phyloP scores from a whole-genome alignment of 805 yeast species.

The Candida insectalens region DNA sequence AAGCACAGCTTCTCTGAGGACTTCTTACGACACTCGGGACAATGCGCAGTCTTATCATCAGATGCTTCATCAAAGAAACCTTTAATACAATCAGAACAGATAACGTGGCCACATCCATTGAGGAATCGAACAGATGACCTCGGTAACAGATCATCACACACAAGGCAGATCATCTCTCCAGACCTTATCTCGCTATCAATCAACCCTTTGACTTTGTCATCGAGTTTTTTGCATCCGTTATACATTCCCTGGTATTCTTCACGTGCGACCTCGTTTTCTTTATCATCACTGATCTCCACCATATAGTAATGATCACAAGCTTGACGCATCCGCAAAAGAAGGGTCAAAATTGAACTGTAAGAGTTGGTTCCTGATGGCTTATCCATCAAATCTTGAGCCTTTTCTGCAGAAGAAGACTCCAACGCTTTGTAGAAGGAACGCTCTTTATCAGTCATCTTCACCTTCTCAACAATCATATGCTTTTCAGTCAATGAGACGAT shows the following conservation, averaged over 20 bases:
- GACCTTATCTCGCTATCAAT: conserved; percentile 27
- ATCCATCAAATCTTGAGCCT: conserved; percentile 38
- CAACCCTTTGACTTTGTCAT: conserved; percentile 17
- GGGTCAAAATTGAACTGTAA: conserved; percentile 55
- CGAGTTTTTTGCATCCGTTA: conserved; percentile 14
- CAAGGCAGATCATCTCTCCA: conserved; percentile 45
- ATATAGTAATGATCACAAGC: conserved; percentile 76
- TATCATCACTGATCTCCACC: conserved; percentile 50
- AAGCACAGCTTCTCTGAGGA: conserved; percentile 30
- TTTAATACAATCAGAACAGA: conserved; percentile 52
- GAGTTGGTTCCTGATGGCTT: conserved; percentile 11
- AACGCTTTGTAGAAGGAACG: conserved; percentile 44
- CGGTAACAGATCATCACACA: conserved; percentile 48
- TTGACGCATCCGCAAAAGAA: conserved; percentile 73
- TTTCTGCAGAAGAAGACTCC: conserved; percentile 41
- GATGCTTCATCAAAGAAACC: conserved; percentile 38
- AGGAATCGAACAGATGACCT: conserved; percentile 35
- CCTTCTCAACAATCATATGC: conserved; percentile 34
- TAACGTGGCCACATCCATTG: conserved; percentile 64
- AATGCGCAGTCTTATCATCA: conserved; percentile 34
- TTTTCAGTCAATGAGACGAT: conserved; percentile 63
- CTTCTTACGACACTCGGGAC: conserved; percentile 41
- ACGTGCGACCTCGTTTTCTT: conserved; percentile 28
- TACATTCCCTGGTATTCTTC: conserved; percentile 23
- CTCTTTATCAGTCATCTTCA: conserved; percentile 47